phyloP scores from a whole-genome alignment of 306 rosid species.

The Cicer bijugum region DNA sequence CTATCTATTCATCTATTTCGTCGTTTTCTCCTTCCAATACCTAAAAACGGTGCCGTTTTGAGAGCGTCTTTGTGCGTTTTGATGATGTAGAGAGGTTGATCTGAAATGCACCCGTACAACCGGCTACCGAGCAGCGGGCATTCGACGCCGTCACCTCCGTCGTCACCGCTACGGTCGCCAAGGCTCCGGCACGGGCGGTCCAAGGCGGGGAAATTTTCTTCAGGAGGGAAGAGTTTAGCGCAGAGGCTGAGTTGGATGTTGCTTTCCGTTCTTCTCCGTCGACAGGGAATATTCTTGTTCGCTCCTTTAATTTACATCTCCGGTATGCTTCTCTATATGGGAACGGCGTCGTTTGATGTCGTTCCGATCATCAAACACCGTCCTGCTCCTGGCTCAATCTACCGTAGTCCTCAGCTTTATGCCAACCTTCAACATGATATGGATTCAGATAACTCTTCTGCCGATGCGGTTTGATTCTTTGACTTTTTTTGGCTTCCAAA shows the following conservation, averaged over 20 bases:
- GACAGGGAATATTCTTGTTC: slow-evolving; percentile 90
- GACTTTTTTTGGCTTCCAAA: background rate
- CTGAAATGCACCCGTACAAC: slow-evolving; percentile 79
- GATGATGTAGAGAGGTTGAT: slow-evolving; percentile 50
- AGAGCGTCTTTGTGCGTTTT: background rate
- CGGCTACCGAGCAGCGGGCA: slow-evolving; percentile 97
- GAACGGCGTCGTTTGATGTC: slow-evolving; percentile 88
- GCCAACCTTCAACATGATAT: slow-evolving; percentile 74
- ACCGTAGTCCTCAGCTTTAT: slow-evolving; percentile 87
- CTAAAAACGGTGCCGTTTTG: slow-evolving; percentile 47
- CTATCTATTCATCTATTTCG: background rate
- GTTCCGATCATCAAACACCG: slow-evolving; percentile 85
- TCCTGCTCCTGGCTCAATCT: slow-evolving; percentile 84
- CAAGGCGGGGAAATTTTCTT: slow-evolving; percentile 62
- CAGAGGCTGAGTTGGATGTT: slow-evolving; percentile 84
- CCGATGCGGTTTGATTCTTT: slow-evolving; percentile 76
- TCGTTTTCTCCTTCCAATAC: slow-evolving; percentile 27
- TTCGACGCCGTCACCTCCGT: slow-evolving; percentile 88
- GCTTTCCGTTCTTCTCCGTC: slow-evolving; percentile 84
- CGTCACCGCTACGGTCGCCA: slow-evolving; percentile 87
- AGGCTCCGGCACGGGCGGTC: slow-evolving; percentile 71
- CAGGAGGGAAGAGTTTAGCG: slow-evolving; percentile 56
- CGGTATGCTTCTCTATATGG: slow-evolving; percentile 94
- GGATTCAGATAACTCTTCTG: slow-evolving; percentile 85
- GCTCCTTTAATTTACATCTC: slow-evolving; percentile 97